These are phyloP conservation scores for Entrophospora sp. DNA, from an alignment of 192 early-diverging fungal species.

Conservation along the genomic window DNA sequence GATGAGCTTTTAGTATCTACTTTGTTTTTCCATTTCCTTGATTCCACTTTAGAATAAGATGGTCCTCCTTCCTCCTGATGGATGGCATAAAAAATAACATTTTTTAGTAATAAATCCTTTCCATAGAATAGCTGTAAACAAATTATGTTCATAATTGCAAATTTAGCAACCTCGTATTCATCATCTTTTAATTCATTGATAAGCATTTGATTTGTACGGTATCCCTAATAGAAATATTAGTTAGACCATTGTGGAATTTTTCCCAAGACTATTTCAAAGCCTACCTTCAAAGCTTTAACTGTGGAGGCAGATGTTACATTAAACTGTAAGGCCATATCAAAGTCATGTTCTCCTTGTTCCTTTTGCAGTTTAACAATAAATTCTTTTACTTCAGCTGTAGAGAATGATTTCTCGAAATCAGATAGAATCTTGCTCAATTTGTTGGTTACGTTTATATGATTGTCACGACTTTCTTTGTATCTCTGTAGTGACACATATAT, in stretches of 20 bases:
- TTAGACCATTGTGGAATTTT: background rate
- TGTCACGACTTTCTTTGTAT: background rate
- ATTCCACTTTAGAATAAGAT: background rate
- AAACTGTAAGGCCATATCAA: no score
- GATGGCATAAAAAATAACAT: background rate
- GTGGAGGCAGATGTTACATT: no score
- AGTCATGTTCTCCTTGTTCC: conserved; percentile 5
- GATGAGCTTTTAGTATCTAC: no score
- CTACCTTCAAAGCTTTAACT: no score
- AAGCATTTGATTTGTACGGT: background rate
- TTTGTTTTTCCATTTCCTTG: background rate
- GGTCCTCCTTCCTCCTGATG: background rate
- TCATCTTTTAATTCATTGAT: no score
- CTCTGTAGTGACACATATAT: background rate
- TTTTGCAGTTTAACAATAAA: conserved; percentile 12
- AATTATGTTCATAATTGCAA: background rate
- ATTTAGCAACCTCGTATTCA: background rate
- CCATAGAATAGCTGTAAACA: background rate
- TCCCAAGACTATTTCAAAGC: background rate
- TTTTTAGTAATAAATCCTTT: background rate
- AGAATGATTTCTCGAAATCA: conserved; percentile 14
- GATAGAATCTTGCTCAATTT: background rate
- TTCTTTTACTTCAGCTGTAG: conserved; percentile 11
- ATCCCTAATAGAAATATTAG: background rate
- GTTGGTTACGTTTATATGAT: conserved; percentile 7